Base-by-base conservation (phyloP, 768 basidiomycete genomes). In the Termitomyces sp. region DNA sequence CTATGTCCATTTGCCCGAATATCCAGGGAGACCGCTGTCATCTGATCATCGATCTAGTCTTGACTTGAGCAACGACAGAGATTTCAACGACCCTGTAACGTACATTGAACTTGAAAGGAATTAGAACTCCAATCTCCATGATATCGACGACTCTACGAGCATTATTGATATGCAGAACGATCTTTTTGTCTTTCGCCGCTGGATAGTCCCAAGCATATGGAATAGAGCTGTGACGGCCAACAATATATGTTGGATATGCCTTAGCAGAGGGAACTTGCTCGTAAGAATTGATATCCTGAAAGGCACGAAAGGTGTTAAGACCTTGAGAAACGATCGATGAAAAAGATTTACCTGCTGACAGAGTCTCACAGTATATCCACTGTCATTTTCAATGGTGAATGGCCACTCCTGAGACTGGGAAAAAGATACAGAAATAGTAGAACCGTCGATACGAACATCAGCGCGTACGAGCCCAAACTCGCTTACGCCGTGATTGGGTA, bases 191-290 rank as follows among this genome's bases (percentile, higher is more conserved):
- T 47, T 77, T 76, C 1, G 87, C 86, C 3, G 94, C 90, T 7
- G 97, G 97, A 58, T 80, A 84, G 67, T 99, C 97, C 96, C 96
- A 99, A 5, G 94, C 90, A 68, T 98, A 99, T 33, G 82, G 74
- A 46, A 81, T 69, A 16, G 74, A 77, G 3, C 81, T 74, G 39
- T 80, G 82, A 10, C 84, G 77, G 5, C 72, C 66, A 3, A 95
- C 69, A n/a, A 73, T 76, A 70, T 94, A 94, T 13, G 63, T 64
- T 26, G 74, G 72, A 45, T 71, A 64, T 37, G 79, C 65, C 65
- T 81, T 81, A 36, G 69, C 68, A n/a, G 70, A 60, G 16, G 62
- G 45, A 31, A 59, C 59, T 41, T 69, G 64, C 29, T 75, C 72
- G 37, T 77, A 77, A 22, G 72, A 74, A 54, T 71, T 72, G 29